These are phyloP conservation scores for Scheffersomyces stambukii DNA, from an alignment of 1,139 yeast genomes.

Conservation along the genomic window DNA sequence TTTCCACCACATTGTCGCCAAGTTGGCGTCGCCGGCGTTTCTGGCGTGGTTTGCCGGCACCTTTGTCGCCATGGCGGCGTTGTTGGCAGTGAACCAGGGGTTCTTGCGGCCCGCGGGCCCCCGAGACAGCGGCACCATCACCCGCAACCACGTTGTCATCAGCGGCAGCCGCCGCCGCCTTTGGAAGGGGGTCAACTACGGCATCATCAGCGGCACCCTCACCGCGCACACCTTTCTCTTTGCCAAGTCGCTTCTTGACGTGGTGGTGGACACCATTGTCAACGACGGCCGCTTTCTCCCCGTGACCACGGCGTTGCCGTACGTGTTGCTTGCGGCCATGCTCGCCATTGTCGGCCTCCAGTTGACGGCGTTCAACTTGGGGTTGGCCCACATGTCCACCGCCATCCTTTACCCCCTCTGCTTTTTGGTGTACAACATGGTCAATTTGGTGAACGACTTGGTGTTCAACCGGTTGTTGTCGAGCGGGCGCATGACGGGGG, in stretches of 20 bases:
- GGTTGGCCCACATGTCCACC: constrained; percentile 69
- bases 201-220: constrained; percentile 69
- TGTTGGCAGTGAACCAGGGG: constrained; percentile 21
- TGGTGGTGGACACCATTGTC: constrained; percentile 46
- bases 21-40: constrained; percentile 25
- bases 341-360: constrained; percentile 70
- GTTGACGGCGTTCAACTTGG: constrained; percentile 69
- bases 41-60: constrained; percentile 38
- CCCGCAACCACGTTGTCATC: neutral
- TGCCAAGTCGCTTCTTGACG: constrained; percentile 81
- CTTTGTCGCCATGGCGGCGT: constrained; percentile 22
- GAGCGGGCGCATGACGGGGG: constrained; percentile 24
- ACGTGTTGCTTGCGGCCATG: constrained; percentile 55
- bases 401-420: constrained; percentile 80
- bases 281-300: constrained; percentile 24
- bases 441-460: constrained; percentile 70
- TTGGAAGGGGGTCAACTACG: constrained; percentile 56
- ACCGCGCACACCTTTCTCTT: constrained; percentile 83
- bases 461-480: constrained; percentile 40
- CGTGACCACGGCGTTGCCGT: constrained; percentile 26
- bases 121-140: too few relatives aligned
- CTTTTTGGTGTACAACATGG: constrained; percentile 76
- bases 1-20: constrained; percentile 23
- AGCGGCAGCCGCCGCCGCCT: constrained; percentile 22
- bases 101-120: constrained; percentile 4